Evolutionary conservation across 2,329 filamentous ascomycete genomes (phyloP).

Genomic region (Aschersonia sp.): DNA sequence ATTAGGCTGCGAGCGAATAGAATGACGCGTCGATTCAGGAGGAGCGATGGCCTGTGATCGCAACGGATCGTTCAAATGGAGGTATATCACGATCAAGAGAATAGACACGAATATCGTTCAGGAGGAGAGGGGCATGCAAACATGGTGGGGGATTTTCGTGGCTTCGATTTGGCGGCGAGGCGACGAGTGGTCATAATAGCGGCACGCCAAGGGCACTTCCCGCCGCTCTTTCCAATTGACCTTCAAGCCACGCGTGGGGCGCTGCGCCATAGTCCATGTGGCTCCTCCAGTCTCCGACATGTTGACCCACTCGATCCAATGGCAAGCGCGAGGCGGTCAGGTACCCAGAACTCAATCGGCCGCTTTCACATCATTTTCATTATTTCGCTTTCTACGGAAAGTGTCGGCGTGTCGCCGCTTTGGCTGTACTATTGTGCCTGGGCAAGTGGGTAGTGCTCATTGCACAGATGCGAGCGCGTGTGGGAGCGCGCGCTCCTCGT

Average conservation of each 20-base stretch:
- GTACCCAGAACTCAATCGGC: too few relatives aligned
- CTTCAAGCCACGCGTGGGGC: neutral
- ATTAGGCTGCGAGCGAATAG: neutral
- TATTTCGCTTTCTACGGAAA: too few relatives aligned
- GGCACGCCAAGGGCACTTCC: neutral
- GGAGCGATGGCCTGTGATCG: too few relatives aligned
- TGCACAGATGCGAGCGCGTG: too few relatives aligned
- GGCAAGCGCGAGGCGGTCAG: neutral
- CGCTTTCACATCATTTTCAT: too few relatives aligned
- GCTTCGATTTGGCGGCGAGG: neutral
- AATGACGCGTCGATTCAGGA: too few relatives aligned
- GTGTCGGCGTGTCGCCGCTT: too few relatives aligned
- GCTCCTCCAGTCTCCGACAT: neutral
- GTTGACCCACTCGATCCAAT: neutral
- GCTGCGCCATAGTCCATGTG: neutral
- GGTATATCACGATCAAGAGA: neutral
- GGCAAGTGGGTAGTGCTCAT: too few relatives aligned
- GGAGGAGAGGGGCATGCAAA: neutral
- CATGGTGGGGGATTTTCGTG: neutral
- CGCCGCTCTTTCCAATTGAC: neutral
- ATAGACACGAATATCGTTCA: neutral
- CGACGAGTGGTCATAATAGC: neutral
- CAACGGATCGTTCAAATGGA: too few relatives aligned
- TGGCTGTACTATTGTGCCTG: too few relatives aligned
- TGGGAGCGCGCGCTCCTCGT: too few relatives aligned